Percentiles rank a stretch among this genome's conserved stretches.
phyloP scores from a whole-genome alignment of 352 stramenopile genomes.

The Phytophthora meadii region DNA sequence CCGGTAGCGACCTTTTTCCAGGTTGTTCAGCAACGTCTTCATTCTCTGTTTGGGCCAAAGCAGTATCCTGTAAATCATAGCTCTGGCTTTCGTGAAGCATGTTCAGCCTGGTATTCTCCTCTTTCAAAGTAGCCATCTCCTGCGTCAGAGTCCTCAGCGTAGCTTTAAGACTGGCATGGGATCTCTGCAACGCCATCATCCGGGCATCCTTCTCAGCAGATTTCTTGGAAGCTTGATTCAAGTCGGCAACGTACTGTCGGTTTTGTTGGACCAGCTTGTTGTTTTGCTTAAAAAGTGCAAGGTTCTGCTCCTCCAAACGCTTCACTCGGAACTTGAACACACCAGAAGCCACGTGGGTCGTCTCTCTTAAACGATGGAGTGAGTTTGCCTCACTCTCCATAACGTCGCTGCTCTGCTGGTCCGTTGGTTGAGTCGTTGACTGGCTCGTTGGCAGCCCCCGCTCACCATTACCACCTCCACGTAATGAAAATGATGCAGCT shows the following conservation, averaged over 20 bases:
- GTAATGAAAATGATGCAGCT: no score
- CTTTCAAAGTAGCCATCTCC: background rate
- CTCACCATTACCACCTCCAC: no score
- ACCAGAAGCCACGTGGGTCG: background rate
- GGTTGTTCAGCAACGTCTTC: background rate
- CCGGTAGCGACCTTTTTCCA: background rate
- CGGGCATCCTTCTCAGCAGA: background rate
- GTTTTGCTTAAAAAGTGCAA: conserved; percentile 1
- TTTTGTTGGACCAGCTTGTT: background rate
- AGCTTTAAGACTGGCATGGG: background rate
- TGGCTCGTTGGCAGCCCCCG: no score
- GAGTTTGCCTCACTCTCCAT: background rate
- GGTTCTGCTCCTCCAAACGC: conserved; percentile 5
- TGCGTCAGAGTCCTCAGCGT: background rate
- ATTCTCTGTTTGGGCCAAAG: no score
- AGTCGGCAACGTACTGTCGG: conserved; percentile 2
- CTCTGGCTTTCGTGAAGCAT: background rate
- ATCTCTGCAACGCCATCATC: background rate
- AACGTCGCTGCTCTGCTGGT: background rate
- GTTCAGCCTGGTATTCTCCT: background rate
- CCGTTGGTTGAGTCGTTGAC: no score
- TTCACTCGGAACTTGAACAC: conserved; percentile 1
- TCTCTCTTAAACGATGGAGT: background rate
- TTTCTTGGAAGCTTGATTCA: background rate
- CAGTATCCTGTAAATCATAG: no score